Conservation (phyloP, 2,329 filamentous ascomycete genomes). For the Orbilia oligospora region DNA sequence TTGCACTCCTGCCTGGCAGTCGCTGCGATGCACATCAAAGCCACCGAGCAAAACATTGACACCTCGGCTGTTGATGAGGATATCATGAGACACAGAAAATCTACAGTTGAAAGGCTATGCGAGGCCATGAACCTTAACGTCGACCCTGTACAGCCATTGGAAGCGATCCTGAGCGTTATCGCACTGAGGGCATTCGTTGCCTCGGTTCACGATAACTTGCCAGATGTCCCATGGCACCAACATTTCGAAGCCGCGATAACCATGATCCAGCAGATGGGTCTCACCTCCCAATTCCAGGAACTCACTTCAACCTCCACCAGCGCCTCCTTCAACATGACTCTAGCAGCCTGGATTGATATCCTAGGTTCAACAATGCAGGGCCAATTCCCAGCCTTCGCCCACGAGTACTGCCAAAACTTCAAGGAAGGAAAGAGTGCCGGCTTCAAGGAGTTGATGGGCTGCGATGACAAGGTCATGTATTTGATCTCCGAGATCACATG, state of each 20-base stretch:
- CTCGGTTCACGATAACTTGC: slow-evolving; percentile 83
- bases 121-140: slow-evolving; percentile 83
- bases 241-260: slow-evolving; percentile 93
- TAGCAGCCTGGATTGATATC: slow-evolving; percentile 96
- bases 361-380: slow-evolving; percentile 93
- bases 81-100: slow-evolving; percentile 91
- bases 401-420: slow-evolving; percentile 96
- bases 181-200: slow-evolving; percentile 94
- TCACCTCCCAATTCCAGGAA: slow-evolving; percentile 78
- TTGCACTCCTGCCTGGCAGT: slow-evolving; percentile 96
- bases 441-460: slow-evolving; percentile 94
- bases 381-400: slow-evolving; percentile 86
- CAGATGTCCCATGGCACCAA: slow-evolving; percentile 95
- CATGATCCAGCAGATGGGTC: slow-evolving; percentile 85
- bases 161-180: slow-evolving; percentile 93
- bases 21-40: slow-evolving; percentile 91
- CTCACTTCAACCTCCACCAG: slow-evolving; percentile 65
- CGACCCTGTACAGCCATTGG: slow-evolving; percentile 88
- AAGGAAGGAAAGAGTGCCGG: slow-evolving; percentile 77
- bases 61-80: slow-evolving; percentile 79
- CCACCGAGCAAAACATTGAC: slow-evolving; percentile 74
- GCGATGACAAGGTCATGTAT: slow-evolving; percentile 97
- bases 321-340: slow-evolving; percentile 92
- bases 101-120: slow-evolving; percentile 87
- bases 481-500: slow-evolving; percentile 97